Conservation (phyloP, 257 asterid species). For the Salvia miltiorrhiza region DNA sequence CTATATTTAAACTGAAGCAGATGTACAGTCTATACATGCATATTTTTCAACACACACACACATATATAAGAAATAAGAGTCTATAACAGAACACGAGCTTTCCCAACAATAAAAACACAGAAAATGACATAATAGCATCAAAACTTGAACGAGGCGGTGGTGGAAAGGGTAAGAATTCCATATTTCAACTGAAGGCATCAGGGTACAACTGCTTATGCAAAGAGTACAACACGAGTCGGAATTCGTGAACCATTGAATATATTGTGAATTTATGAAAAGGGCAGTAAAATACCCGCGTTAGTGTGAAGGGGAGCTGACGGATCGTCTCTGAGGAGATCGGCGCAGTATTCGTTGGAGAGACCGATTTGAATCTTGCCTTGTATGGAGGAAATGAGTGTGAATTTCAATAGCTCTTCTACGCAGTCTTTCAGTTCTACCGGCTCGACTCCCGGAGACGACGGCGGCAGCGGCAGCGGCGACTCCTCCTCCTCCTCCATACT, state of each 20-base stretch:
- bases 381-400: slow-evolving; percentile 45
- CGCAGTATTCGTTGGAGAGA: slow-evolving; percentile 56
- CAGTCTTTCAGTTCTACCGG: slow-evolving; percentile 46
- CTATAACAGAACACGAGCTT: neutral
- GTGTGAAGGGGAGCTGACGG: slow-evolving; percentile 21
- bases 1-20: too few relatives aligned
- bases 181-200: neutral
- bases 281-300: slow-evolving; percentile 18
- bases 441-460: slow-evolving; percentile 45
- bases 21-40: too few relatives aligned
- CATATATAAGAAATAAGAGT: too few relatives aligned
- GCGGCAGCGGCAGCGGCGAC: slow-evolving; percentile 6
- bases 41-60: too few relatives aligned
- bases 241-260: neutral
- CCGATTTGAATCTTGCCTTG: slow-evolving; percentile 44
- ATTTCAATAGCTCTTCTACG: slow-evolving; percentile 51
- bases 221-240: neutral
- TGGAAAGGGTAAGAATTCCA: neutral
- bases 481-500: too few relatives aligned
- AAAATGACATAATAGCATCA: neutral
- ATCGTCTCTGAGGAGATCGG: slow-evolving; percentile 53
- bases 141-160: neutral
- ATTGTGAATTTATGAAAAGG: neutral
- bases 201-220: slow-evolving; percentile 4
- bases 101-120: neutral